Base-by-base conservation (phyloP, 1,139 yeast genomes). In the Pichia sp. region DNA sequence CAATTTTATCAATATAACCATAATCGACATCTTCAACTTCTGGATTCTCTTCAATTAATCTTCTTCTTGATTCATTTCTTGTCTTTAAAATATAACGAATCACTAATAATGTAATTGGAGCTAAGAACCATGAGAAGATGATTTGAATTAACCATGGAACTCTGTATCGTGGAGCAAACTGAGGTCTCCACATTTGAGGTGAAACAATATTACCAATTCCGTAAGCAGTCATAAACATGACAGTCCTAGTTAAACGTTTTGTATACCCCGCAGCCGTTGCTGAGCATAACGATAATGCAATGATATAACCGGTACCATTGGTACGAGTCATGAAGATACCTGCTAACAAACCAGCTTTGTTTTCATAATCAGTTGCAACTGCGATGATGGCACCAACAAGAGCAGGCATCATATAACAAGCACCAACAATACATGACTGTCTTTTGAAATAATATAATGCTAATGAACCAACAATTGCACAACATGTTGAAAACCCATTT, bases 71-170 rank as follows among this genome's bases (percentile, higher is more conserved):
- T 5, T 50, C 61, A 54, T 75, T 76, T 62, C 79, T 69, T 53
- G 58, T 66, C 16, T 57, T 61, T 47, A 77, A 64, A 31, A 76
- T 67, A 50, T 52, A 67, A 66, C 74, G 68, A 36, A 73, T 73
- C 3, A 73, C 63, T 1, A 71, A 55, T 14, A 71, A 64, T 18
- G 71, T 44, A 2, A 66, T 49, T 3, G 80, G 77, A 3, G 79
- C 73, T 10, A 65, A 46, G 28, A 69, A 64, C 61, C 73, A 77
- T 13, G 78, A 70, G 27, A 76, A 60, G 3, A 76, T 77, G 47
- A 78, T 75, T 58, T 75, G 80, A 16, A 76, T 76, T 45, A 73
- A 69, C 82, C 82, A 77, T 1, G 82, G 81, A 5, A 73, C 73
- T 47, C 64, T 53, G 54, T 70, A 43, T 48, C 50, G 34, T 16